Evolutionary conservation across 495 filamentous ascomycete species (phyloP), one percentile per base, ranked within the genome.

Genomic region (Peziza echinospora): DNA sequence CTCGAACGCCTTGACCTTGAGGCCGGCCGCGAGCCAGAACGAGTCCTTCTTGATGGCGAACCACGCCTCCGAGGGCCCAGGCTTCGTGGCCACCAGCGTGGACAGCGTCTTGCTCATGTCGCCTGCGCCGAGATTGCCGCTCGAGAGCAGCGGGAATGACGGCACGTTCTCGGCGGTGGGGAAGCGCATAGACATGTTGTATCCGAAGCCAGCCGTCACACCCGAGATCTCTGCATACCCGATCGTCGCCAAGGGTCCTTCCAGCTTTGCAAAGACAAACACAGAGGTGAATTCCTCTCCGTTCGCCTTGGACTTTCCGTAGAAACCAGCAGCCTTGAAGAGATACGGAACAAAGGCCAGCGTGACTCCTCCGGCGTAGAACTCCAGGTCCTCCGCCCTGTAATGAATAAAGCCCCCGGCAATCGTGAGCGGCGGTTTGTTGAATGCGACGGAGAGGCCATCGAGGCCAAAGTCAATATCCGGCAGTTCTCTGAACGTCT

Each of bases 131-230:
- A 39, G 23, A 22, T 50, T 57, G 23, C 30, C 49, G 41, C 24
- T 21, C 1, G 49, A 39, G n/a, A 69, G 47, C 24, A 72, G 63
- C 0, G 67, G 67, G 48, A 67, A 68, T 5, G 57, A 6, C 8
- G 43, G 21, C 1, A 72, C 46, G 11, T 65, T 34, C 1, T 59
- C 53, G 8, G 60, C 47, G 0, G 48, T 55, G 2, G 65, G 68
- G 17, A 60, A 22, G 5, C 49, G 55, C 0, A 69, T 44, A 9
- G 30, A 42, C 8, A 47, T 57, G 45, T 71, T 69, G 49, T 67
- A 68, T 3, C 69, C 69, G 26, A 71, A 67, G 0, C 68, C 68
- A 17, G 54, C 60, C 1, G 48, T 49, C 17, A 71, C 41, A 2
- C 62, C 62, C 0, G 49, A 47, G 23, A 72, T 61, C 11, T 58